Evolutionary conservation across 2,329 filamentous ascomycete genomes (phyloP), one percentile per base, ranked within the genome.

Genomic region (Penicillium nordicum): DNA sequence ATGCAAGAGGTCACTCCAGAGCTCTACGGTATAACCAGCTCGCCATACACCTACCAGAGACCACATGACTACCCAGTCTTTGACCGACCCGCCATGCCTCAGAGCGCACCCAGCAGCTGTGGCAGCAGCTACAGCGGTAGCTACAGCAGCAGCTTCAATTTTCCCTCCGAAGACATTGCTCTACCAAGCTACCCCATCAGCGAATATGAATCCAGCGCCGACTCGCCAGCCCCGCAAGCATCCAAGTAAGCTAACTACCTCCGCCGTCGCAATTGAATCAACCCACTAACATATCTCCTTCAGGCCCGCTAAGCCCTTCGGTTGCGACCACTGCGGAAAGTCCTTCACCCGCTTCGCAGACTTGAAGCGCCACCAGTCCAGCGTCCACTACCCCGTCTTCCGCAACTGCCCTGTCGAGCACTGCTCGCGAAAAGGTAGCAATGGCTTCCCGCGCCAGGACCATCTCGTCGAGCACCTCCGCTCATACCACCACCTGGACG

Each of bases 401-500:
- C 69, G 75, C 47, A 75, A 80, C 55, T 83, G 80, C 61, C 72
- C 74, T 1, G 67, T 73, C 29, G 64, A 68, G 2, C 69, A 72
- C 40, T 82, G 80, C 63, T 67, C 69, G 40, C 75, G 80, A 16
- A 80, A 80, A 62, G 76, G 74, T 5, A 65, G 60, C 40, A 71
- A 76, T 57, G 83, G 82, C 0, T 86, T 85, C 63, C 79, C 80
- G 5, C 75, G 83, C 6, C 74, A 78, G 50, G 84, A 86, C 63
- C 83, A 86, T 64, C 72, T 84, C 40, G 76, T 75, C 38, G 84
- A 85, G 64, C 84, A 86, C 66, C 67, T 82, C 50, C 73, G 83
- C 50, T 80, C 80, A 42, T 83, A 79, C 57, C 84, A 86, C 64
- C 76, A 79, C 53, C 68, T 78, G 44, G 73, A 80, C 34, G 66